phyloP scores from a whole-genome alignment of 192 early-diverging fungal species.

The Martensiomyces pterosporus region DNA sequence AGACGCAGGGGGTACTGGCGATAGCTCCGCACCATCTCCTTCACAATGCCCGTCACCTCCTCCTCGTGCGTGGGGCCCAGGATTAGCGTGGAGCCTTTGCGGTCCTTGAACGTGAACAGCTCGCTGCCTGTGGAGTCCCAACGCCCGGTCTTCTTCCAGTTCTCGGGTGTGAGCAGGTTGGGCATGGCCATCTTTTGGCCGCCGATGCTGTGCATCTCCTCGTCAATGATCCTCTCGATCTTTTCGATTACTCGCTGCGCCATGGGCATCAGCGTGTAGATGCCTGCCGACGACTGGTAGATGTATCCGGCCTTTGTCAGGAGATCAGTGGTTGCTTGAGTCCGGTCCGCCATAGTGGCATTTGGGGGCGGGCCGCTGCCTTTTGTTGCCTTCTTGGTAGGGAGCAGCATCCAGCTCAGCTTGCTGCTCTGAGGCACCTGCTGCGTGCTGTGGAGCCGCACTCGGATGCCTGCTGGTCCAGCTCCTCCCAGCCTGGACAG shows the following conservation, averaged over 20 bases:
- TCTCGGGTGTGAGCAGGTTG: conserved; percentile 57
- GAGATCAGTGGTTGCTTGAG: conserved; percentile 12
- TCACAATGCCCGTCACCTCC: conserved; percentile 77
- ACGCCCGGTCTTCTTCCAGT: conserved; percentile 78
- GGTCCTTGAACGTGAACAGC: conserved; percentile 78
- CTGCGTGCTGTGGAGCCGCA: conserved; percentile 1
- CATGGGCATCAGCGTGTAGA: conserved; percentile 80
- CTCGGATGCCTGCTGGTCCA: too few relatives aligned
- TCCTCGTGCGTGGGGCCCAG: conserved; percentile 92
- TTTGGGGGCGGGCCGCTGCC: too few relatives aligned
- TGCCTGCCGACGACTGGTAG: conserved; percentile 78
- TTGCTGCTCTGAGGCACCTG: conserved; percentile 20
- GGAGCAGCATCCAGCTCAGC: conserved; percentile 46
- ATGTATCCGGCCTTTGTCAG: conserved; percentile 48
- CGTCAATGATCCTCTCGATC: conserved; percentile 74
- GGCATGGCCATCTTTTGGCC: conserved; percentile 74
- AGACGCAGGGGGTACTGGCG: conserved; percentile 77
- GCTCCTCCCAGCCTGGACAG: conserved; percentile 1
- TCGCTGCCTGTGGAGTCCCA: conserved; percentile 65
- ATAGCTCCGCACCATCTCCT: conserved; percentile 58
- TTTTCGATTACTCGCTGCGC: conserved; percentile 72
- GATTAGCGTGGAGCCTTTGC: conserved; percentile 63
- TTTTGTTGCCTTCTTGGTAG: conserved; percentile 32
- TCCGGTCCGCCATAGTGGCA: too few relatives aligned
- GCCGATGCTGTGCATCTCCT: conserved; percentile 72